Evolutionary conservation across 164 flowering plant genomes (phyloP), one percentile per base, ranked within the genome.

Genomic region (Piper betle): DNA sequence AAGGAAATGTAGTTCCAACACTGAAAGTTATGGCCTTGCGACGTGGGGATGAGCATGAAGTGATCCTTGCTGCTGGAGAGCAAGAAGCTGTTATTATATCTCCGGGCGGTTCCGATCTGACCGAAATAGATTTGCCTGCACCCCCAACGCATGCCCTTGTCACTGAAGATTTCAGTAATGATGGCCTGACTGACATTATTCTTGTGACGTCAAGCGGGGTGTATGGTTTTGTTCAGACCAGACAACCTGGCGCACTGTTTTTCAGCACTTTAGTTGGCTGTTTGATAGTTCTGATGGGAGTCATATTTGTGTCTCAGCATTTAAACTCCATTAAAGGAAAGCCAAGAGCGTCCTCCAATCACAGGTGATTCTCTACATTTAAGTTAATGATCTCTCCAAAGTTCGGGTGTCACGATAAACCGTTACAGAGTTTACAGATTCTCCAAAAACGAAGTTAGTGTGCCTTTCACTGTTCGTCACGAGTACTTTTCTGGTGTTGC

Each of bases 221-320:
- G 0, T 91, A 94, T 62, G 96, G 97, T 37, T 94, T 87, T 72
- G 99, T 88, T 42, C 99, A 94, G 75, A 86, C 96, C 37, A 85
- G 95, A 80, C 93, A 91, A 66, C 97, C 97, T 1, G 97, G 99
- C 11, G 99, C 97, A 63, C 82, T 93, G 61, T 94, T 94, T 84
- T 94, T 94, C 77, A 94, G 99, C 85, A 88, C 90, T 4, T 76
- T 94, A 38, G 87, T 91, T 5, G 99, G 99, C 33, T 88, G 95
- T 79, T 93, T 94, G n/a, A 73, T 94, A 60, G 66, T 94, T 13
- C 81, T 91, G 65, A 94, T 94, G 97, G 97, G 84, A 40, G 88
- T 87, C 57, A 78, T 94, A 50, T 88, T 94, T 56, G 81, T 91
- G 60, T 77, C 93, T 53, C 96, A 91, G 60, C 84, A 91, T 82